These are phyloP conservation scores for Neopestalotiopsis sp. DNA, from an alignment of 2,329 filamentous ascomycete genomes.

Conservation along the genomic window DNA sequence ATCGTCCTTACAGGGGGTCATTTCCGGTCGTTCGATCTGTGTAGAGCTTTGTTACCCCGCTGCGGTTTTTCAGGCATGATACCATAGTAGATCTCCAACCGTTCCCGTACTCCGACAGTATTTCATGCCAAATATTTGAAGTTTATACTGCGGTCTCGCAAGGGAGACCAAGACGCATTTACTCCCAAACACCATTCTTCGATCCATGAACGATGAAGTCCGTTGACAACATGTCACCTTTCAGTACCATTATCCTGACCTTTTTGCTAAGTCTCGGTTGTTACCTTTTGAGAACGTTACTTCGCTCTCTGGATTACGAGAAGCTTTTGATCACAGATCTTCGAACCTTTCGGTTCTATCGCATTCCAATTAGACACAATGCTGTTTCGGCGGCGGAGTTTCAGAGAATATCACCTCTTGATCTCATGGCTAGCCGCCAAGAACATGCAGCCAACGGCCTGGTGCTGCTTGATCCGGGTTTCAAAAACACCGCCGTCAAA, in stretches of 20 bases:
- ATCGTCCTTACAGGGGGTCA: no score
- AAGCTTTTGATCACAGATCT: neutral
- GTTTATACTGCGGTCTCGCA: neutral
- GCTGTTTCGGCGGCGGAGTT: neutral
- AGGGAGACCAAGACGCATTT: neutral
- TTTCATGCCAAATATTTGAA: neutral
- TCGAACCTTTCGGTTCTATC: neutral
- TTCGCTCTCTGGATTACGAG: neutral
- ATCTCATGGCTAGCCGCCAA: neutral
- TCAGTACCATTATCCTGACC: neutral
- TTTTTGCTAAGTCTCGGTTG: neutral
- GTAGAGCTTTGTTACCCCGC: no score
- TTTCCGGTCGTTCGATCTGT: no score
- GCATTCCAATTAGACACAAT: slow-evolving; percentile 1
- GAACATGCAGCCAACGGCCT: neutral
- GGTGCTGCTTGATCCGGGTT: slow-evolving; percentile 23
- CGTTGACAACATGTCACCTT: neutral
- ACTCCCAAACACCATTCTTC: neutral
- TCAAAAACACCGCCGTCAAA: slow-evolving; percentile 24
- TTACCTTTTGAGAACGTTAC: neutral
- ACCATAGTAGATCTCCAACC: no score
- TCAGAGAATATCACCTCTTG: neutral
- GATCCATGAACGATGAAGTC: neutral
- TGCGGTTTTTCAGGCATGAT: no score
- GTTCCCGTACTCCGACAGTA: neutral